These are phyloP conservation scores for Hansenula sp. DNA, from an alignment of 1,139 yeast species.

Conservation along the genomic window DNA sequence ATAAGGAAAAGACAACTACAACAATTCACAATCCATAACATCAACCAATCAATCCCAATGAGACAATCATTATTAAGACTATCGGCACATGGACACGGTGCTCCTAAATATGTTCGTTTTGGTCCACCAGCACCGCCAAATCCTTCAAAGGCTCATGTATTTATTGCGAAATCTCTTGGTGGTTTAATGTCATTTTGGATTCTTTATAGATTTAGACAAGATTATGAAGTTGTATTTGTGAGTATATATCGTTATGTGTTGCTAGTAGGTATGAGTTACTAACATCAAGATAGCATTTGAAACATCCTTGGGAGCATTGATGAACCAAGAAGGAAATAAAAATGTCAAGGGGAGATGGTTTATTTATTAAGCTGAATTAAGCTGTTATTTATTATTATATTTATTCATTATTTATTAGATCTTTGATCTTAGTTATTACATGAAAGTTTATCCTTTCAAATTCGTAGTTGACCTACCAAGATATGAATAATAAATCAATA, in stretches of 20 bases:
- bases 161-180: slow-evolving; percentile 9
- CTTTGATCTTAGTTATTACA: no score
- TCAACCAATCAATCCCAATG: not conserved
- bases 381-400: not conserved
- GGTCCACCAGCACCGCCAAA: not conserved
- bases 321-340: no score
- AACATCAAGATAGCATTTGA: slow-evolving; percentile 12
- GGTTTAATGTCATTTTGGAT: slow-evolving; percentile 22
- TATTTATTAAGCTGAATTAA: no score
- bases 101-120: not conserved
- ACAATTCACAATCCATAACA: not conserved
- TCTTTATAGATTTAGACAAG: slow-evolving; percentile 18
- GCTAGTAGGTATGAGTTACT: not conserved
- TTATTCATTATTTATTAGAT: not conserved
- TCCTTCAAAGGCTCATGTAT: not conserved
- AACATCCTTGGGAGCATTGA: slow-evolving; percentile 23
- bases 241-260: slow-evolving; percentile 1
- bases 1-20: no score
- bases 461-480: no score
- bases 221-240: slow-evolving; percentile 21
- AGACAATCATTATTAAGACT: not conserved
- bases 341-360: no score
- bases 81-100: not conserved
- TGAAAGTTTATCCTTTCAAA: no score
- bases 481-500: no score